Conservation (phyloP, 1,284 basidiomycete genomes). For the Tausonia pullulans region DNA sequence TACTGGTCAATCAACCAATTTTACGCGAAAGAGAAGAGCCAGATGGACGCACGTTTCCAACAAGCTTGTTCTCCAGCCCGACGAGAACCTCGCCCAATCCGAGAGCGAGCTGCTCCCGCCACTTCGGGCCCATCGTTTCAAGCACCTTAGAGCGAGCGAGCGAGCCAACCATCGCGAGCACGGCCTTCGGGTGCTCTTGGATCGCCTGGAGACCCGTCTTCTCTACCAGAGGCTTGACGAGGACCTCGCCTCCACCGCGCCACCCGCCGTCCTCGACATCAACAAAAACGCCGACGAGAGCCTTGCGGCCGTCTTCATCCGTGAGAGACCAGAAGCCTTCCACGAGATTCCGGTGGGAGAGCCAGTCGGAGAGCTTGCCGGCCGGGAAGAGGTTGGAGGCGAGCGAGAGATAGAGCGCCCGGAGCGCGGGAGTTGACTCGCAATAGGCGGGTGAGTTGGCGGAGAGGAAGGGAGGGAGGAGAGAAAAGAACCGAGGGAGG, state of each 20-base stretch:
- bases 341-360: slow-evolving; percentile 32
- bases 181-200: neutral
- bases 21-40: neutral
- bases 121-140: slow-evolving; percentile 37
- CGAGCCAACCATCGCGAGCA: slow-evolving; percentile 17
- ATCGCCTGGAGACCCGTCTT: slow-evolving; percentile 22
- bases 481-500: slow-evolving; percentile 43
- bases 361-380: slow-evolving; percentile 34
- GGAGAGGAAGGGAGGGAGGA: slow-evolving; percentile 1
- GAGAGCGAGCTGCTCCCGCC: neutral
- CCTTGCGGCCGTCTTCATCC: slow-evolving; percentile 1
- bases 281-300: slow-evolving; percentile 23
- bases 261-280: slow-evolving; percentile 21
- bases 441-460: slow-evolving; percentile 2
- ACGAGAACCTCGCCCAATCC: neutral
- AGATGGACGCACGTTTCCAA: neutral
- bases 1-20: neutral
- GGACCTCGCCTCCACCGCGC: slow-evolving; percentile 20
- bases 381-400: slow-evolving; percentile 39
- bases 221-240: slow-evolving; percentile 29
- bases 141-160: slow-evolving; percentile 40
- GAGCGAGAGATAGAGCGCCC: slow-evolving; percentile 22
- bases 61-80: neutral
- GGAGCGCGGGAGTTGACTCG: slow-evolving; percentile 17
- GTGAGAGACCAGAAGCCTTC: slow-evolving; percentile 27